Evolutionary conservation across 2,329 filamentous ascomycete species (phyloP), one percentile per base, ranked within the genome.

Genomic region (Lachnellula hyalina): DNA sequence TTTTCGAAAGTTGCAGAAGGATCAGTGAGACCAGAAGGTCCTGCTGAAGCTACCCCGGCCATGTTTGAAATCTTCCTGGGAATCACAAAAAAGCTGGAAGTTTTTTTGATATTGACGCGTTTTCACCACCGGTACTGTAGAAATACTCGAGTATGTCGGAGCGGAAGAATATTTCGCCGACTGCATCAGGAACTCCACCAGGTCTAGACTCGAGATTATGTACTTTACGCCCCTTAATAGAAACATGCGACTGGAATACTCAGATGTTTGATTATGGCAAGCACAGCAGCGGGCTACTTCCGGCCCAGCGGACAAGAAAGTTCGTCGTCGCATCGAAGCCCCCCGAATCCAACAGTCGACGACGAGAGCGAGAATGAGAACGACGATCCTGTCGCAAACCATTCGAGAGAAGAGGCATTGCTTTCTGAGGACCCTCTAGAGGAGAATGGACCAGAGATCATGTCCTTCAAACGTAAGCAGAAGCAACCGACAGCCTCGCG

Each of bases 381-480:
- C 61, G 61, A 70, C 36, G 66, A 70, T 53, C 66, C 65, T 46
- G 61, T 64, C 57, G 59, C 63, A 58, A 63, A 54, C 57, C 59
- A 61, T 54, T 56, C 60, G 7, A 61, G 59, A 61, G 65, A 67
- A 41, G 64, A 64, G 51, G 68, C 70, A 50, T 60, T 82, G 36
- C 73, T 86, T 51, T 74, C 73, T 44, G 75, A 82, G 47, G 83
- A 86, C 67, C 81, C 83, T 19, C 71, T 85, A 55, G 73, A 75
- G 52, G 71, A 74, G 49, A 73, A 75, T 44, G 66, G 80, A 35
- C 71, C 73, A 52, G 75, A 80, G 47, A 75, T 78, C 28, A 72
- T 88, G 51, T 87, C 86, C 35, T 90, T 90, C 74, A 90, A 89
- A 74, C 84, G 87, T 66, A 86, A 82, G 60, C 79, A 82, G 62